Evolutionary conservation across 768 basidiomycete genomes (phyloP).

Genomic region (Phylloporus scabripes): DNA sequence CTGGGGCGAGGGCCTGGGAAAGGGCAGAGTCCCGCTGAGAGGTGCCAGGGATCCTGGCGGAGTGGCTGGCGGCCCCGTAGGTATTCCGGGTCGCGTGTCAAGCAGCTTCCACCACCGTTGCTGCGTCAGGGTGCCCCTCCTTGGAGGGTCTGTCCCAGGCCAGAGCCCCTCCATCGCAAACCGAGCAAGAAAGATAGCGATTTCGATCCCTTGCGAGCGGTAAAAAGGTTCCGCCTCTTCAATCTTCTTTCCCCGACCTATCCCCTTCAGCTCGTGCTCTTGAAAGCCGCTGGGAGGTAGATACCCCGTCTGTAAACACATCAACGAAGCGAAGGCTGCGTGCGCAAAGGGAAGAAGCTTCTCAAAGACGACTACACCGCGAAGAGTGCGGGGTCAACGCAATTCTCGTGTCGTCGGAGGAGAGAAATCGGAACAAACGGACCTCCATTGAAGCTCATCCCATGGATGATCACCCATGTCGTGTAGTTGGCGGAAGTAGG

Average conservation of each 20-base stretch:
- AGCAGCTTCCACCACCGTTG: too few relatives aligned
- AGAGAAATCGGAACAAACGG: not conserved
- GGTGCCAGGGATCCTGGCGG: too few relatives aligned
- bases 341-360: slow-evolving; percentile 20
- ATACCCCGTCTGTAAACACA: slow-evolving; percentile 25
- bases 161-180: too few relatives aligned
- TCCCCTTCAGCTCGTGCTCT: slow-evolving; percentile 5
- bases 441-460: slow-evolving; percentile 21
- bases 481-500: slow-evolving; percentile 16
- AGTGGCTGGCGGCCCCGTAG: too few relatives aligned
- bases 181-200: slow-evolving; percentile 12
- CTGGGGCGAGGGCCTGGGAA: too few relatives aligned
- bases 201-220: slow-evolving; percentile 14
- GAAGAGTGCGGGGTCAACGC: not conserved
- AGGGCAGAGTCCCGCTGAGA: too few relatives aligned
- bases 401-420: not conserved
- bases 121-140: too few relatives aligned
- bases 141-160: too few relatives aligned
- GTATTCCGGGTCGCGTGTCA: too few relatives aligned
- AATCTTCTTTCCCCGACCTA: slow-evolving; percentile 15
- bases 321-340: slow-evolving; percentile 18
- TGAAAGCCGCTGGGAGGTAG: slow-evolving; percentile 18
- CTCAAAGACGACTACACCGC: slow-evolving; percentile 7
- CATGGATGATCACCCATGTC: slow-evolving; percentile 20
- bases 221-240: slow-evolving; percentile 11